Base-by-base conservation (phyloP, 2,329 filamentous ascomycete species). In the Metarhizium brunneum region DNA sequence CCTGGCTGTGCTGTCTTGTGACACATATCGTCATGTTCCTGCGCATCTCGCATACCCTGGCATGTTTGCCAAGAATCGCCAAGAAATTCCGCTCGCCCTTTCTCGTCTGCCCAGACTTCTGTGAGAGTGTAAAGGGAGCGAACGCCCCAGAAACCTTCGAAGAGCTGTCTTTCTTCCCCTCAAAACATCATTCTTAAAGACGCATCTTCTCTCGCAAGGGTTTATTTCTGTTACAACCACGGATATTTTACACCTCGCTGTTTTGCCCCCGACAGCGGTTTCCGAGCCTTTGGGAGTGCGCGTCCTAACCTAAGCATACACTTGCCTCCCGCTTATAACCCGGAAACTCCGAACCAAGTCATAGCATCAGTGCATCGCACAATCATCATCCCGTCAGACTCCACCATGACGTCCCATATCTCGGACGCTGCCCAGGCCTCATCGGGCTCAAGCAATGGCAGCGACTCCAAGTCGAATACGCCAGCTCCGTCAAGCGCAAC, bases 391-490 rank as follows among this genome's bases (percentile, higher is more conserved):
- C 55, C 60, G 52, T 58, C 54, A 66, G 61, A 58, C 53, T 59
- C 59, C 59, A 55, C 47, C 58, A 72, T 72, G 70, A 64, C 69
- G 61, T 62, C 69, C 55, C 62, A 69, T 32, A 56, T 66, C 32
- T 54, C 65, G 53, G 69, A 66, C 35, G 57, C 50, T 51, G 54
- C 49, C 42, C 59, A 61, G 52, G 56, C 60, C 32, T 61, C 60
- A 6, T 60, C 61, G 52, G 54, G 54, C n/a, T 56, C 60, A 35
- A 59, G 51, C 58, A 60, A 60, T 54, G 76, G 71, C 66, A 71
- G 71, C 48, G 73, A 76, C 50, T 80, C 79, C 57, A 80, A 78
- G 65, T 76, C 74, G 48, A 77, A 73, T 54, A 82, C 80, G 2
- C 78, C 79, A 3, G 78, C 76, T 2, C 76, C 79, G 2, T 75